Evolutionary conservation across 495 filamentous ascomycete species (phyloP), one percentile per base, ranked within the genome.

Genomic region (Aspergillus panamensis): DNA sequence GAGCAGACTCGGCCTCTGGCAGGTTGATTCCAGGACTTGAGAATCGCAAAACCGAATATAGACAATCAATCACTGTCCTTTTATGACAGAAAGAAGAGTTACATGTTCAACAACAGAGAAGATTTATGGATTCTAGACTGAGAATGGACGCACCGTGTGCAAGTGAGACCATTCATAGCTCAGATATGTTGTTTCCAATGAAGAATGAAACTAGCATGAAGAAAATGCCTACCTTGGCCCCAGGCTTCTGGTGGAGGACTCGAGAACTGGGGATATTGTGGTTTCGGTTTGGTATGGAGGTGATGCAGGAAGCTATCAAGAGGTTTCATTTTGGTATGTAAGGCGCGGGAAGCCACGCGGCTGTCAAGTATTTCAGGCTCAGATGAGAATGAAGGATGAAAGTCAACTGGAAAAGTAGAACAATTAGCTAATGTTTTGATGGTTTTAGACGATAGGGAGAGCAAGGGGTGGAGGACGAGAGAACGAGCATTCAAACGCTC

Each of bases 281-380:
- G 35, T 53, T 48, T 59, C 53, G 55, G 51, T 52, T 20, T 59
- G 56, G 51, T 51, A 64, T 61, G 63, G 50, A 66, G 37, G 45
- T 56, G 61, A 29, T 55, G 50, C 32, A 67, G 10, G 25, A 64
- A 29, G 21, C 57, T 56, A 47, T 64, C 54, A 31, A 64, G 44
- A 53, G 20, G 53, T 39, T 53, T 56, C 64, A 66, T 63, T 32
- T 3, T 62, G 40, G 45, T 52, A 40, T 30, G 16, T 47, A 20
- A 43, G 10, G 13, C 16, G 45, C 21, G 29, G 43, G 40, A 31
- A 43, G 49, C 49, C 53, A 62, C 53, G 51, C 51, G 16, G 19
- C 47, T 50, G 32, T 37, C 32, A 52, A 25, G 35, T 40, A 39
- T 37, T 52, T 25, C 7, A 40, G 37, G 48, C 43, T 39, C 29